phyloP scores from a whole-genome alignment of 169 alveolate species.

The Theileria orientalis region DNA sequence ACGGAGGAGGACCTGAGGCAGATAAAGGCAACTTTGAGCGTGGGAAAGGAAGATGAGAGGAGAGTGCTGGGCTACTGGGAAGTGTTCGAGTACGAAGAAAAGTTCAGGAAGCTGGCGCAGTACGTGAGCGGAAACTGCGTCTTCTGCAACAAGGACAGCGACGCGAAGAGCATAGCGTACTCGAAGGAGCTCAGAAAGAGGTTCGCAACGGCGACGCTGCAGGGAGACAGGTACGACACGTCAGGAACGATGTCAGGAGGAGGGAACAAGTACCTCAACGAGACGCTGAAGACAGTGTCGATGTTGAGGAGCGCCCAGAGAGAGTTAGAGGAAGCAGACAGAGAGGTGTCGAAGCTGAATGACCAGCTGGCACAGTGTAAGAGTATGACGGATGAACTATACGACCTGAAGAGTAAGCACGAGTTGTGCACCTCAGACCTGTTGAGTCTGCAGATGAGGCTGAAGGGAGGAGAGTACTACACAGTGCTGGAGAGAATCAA shows the following conservation, averaged over 20 bases:
- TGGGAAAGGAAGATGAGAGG: slow-evolving; percentile 30
- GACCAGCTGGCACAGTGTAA: slow-evolving; percentile 37
- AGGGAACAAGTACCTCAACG: slow-evolving; percentile 69
- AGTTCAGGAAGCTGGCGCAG: slow-evolving; percentile 72
- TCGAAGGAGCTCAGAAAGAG: slow-evolving; percentile 67
- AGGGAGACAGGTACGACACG: slow-evolving; percentile 89
- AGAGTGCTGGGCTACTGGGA: slow-evolving; percentile 65
- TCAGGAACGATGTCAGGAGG: slow-evolving; percentile 91
- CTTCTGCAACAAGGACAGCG: slow-evolving; percentile 78
- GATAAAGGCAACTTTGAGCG: neutral
- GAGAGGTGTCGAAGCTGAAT: slow-evolving; percentile 30
- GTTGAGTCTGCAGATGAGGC: slow-evolving; percentile 42
- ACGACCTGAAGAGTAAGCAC: slow-evolving; percentile 60
- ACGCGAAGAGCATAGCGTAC: slow-evolving; percentile 84
- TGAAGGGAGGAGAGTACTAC: slow-evolving; percentile 57
- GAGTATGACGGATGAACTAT: slow-evolving; percentile 31
- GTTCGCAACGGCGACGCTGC: slow-evolving; percentile 83
- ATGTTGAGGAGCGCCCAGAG: slow-evolving; percentile 11
- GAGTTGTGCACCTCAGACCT: slow-evolving; percentile 49
- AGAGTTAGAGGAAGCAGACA: neutral
- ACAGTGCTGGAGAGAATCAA: slow-evolving; percentile 59
- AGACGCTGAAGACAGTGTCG: slow-evolving; percentile 44
- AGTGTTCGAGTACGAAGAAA: slow-evolving; percentile 70
- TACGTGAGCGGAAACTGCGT: slow-evolving; percentile 82
- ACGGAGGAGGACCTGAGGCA: slow-evolving; percentile 20